Evolutionary conservation across 2,329 filamentous ascomycete species (phyloP).

Genomic region (Aureobasidium sp.): DNA sequence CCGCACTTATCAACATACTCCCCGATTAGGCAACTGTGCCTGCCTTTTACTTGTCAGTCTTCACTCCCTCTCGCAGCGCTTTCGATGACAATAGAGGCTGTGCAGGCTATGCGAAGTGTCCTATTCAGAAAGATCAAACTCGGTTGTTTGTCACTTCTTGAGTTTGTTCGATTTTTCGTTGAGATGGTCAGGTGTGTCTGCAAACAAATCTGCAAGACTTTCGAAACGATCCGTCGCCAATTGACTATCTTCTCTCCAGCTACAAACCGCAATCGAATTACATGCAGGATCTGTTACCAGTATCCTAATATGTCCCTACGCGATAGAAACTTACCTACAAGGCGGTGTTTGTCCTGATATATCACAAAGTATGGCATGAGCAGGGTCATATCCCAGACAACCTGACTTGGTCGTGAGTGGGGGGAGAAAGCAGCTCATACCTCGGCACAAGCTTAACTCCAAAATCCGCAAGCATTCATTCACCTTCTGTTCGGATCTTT

Average conservation of each 20-base stretch:
- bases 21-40: neutral
- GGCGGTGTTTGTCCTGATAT: neutral
- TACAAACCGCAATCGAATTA: neutral
- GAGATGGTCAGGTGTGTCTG: neutral
- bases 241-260: neutral
- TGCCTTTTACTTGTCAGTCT: neutral
- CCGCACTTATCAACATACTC: neutral
- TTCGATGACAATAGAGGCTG: too few species aligned
- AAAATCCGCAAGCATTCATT: neutral
- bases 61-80: neutral
- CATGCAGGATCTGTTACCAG: too few species aligned
- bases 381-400: neutral
- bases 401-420: neutral
- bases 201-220: neutral
- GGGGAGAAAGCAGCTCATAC: neutral
- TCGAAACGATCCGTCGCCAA: neutral
- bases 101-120: neutral
- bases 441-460: conserved; percentile 8
- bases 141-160: too few species aligned
- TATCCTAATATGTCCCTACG: neutral
- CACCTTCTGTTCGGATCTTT: neutral
- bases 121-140: neutral
- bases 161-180: neutral
- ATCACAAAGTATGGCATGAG: neutral
- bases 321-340: neutral